These are phyloP conservation scores for Ramalina peruviana DNA, from an alignment of 495 filamentous ascomycete genomes.

Conservation along the genomic window DNA sequence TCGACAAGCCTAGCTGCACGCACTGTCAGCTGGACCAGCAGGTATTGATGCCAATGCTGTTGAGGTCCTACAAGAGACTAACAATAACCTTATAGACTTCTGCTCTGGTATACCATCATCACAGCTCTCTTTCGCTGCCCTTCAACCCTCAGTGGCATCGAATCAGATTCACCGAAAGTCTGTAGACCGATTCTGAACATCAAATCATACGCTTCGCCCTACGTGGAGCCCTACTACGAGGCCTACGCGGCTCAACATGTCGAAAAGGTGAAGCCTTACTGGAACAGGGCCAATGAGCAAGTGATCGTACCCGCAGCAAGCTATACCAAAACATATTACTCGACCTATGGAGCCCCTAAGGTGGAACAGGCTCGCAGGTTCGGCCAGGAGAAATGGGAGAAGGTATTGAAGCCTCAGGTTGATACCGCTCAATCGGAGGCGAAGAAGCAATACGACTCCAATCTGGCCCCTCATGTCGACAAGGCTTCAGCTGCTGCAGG, in stretches of 20 bases:
- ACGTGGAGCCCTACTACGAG: conserved; percentile 77
- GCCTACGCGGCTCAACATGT: conserved; percentile 72
- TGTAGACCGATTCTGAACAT: conserved; percentile 73
- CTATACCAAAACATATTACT: conserved; percentile 47
- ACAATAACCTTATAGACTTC: conserved; percentile 37
- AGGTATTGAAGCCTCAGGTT: conserved; percentile 58
- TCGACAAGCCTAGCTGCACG: conserved; percentile 28
- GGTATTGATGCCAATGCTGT: conserved; percentile 32
- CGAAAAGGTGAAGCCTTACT: conserved; percentile 61
- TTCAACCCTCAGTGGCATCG: conserved; percentile 46
- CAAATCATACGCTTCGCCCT: conserved; percentile 54
- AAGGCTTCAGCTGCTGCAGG: conserved; percentile 37
- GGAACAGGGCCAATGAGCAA: conserved; percentile 45
- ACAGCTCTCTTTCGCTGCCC: conserved; percentile 78
- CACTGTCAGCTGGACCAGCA: conserved; percentile 41
- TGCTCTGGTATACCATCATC: conserved; percentile 73
- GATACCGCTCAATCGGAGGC: conserved; percentile 43
- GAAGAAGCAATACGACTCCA: conserved; percentile 49
- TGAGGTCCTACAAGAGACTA: background rate
- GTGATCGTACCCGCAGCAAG: conserved; percentile 52
- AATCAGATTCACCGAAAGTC: conserved; percentile 55
- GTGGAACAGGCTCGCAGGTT: conserved; percentile 51
- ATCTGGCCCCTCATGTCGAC: conserved; percentile 60
- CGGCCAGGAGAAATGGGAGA: conserved; percentile 61
- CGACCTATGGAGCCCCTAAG: conserved; percentile 64